A percentile compares a stretch with the other conserved stretches of the same genome.
Conservation (phyloP, 129 eudicot genomes). For the Flaveria linearis region DNA sequence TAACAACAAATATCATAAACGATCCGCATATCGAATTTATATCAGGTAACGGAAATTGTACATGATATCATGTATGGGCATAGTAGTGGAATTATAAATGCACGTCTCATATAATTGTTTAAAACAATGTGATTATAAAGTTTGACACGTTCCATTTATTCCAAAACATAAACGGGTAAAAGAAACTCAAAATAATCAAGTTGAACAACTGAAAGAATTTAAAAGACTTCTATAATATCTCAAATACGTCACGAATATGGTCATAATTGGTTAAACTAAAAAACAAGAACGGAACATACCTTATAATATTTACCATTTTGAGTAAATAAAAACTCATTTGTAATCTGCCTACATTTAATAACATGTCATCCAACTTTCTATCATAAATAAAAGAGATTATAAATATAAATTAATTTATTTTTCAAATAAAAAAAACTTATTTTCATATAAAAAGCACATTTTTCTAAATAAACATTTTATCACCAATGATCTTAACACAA, state of each 20-base stretch:
- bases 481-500: no score
- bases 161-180: neutral
- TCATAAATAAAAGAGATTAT: no score
- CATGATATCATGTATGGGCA: no score
- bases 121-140: constrained; percentile 1
- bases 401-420: no score
- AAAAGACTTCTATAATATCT: neutral
- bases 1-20: no score
- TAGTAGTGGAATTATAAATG: no score
- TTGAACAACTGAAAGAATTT: neutral
- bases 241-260: neutral
- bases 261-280: neutral
- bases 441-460: no score
- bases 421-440: no score
- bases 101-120: neutral
- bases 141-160: neutral
- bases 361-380: neutral
- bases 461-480: no score
- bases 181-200: neutral
- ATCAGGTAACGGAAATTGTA: no score
- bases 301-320: neutral
- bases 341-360: neutral
- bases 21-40: no score
- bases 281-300: neutral
- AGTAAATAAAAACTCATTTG: neutral